Base-by-base conservation (phyloP, 495 filamentous ascomycete genomes). In the Bacidia rubella region DNA sequence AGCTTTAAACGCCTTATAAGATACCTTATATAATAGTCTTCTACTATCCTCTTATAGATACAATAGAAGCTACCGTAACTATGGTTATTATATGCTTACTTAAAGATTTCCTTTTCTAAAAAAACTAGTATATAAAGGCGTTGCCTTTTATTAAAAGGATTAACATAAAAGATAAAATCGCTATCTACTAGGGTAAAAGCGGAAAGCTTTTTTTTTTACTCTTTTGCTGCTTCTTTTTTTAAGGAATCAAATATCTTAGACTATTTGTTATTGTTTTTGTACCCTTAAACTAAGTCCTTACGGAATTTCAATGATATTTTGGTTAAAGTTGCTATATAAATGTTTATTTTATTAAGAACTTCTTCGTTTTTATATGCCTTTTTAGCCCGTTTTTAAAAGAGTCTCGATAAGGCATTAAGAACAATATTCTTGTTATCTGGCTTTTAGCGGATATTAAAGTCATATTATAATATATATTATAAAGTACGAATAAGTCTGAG, bases 1-100 rank as follows among this genome's bases (percentile, higher is more conserved):
- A 11, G 19, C 15, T 39, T 38, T 40, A 38, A 41, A 4, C 40
- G 40, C 2, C 2, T 41, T 51, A 51, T 51, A 51, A 22, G 26
- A 44, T 52, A 52, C 9, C 41, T 43, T 43, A 52, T 43, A 24
- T 52, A 25, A 52, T 52, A 52, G n/a, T 44, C 19, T 44, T 44
- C 12, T 44, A 44, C 19, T 17, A 44, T 9, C 5, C 19, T 9
- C 20, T 48, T 48, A 48, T 48, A 48, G 19, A 25, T 25, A 19
- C 46, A 19, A 32, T 48, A 23, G 7, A 48, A 23, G 46, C 46
- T 21, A 19, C 11, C 7, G 25, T 48, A 48, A 25, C 25, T 48
- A 23, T 24, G 4, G 4, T 48, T n/a, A 48, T 48, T 25, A 25
- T 48, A 48, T n/a, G 19, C 19, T 48, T 48, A 25, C 21, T 10